Base-by-base conservation (phyloP, 1,139 yeast species). In the Saccharomycopsis crataegensis region DNA sequence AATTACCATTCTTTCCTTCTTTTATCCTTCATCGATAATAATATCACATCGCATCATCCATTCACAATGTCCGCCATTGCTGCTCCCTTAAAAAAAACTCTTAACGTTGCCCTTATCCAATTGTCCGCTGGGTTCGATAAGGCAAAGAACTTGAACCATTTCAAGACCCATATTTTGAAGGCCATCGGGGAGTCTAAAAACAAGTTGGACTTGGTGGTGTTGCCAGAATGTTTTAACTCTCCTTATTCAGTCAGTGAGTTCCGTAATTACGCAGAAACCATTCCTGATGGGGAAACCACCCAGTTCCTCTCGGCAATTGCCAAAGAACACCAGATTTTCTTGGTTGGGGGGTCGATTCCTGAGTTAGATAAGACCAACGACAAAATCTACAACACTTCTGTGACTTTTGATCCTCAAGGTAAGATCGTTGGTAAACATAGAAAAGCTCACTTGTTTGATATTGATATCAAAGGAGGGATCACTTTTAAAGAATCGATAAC, bases 321-420 rank as follows among this genome's bases (percentile, higher is more conserved):
- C 16, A 76, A 75, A 58, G 74, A 80, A 56, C 74, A 80, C 60
- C 73, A 74, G 5, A 76, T 87, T 45, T 80, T 76, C 57, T 73
- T 91, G 46, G 78, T 91, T 52, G 98, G 98, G 12, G 99, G 99
- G 11, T 87, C 96, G 1, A 82, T 88, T 59, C 97, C 98, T 0
- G 98, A 91, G 67, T 63, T 75, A 46, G 85, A 76, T 37, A 73
- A 70, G 9, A 74, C 69, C 34, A 78, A 76, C 50, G 73, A 78
- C 58, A 79, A 80, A 60, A 70, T 86, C 54, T 91, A 81, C 75
- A 91, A 91, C 71, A 91, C 98, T 14, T 85, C 89, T 17, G 68
- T 89, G 56, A 80, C 94, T 1, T 91, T 88, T 66, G 69, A 79
- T 58, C 84, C 84, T 11, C 54, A 67, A 2, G 98, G 98, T 8